A percentile compares a stretch with the other conserved stretches of the same genome.
These are phyloP conservation scores for Taiozyma sp. DNA, from an alignment of 1,139 yeast genomes.

Conservation along the genomic window DNA sequence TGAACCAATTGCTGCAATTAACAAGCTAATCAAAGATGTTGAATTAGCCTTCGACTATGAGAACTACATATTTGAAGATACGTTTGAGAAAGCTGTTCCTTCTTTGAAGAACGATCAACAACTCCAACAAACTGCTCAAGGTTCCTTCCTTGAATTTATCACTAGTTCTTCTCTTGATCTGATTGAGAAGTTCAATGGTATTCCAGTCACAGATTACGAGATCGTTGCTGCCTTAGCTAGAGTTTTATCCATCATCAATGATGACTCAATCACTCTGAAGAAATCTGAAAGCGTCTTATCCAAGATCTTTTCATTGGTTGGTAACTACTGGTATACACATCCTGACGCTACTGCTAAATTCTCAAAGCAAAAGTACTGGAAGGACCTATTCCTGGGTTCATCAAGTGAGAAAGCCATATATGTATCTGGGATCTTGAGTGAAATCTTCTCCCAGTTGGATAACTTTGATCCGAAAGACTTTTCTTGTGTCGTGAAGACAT, in stretches of 20 bases:
- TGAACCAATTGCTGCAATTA: conserved; percentile 40
- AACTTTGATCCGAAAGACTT: conserved; percentile 14
- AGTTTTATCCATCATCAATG: conserved; percentile 28
- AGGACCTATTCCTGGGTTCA: conserved; percentile 6
- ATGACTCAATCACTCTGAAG: conserved; percentile 16
- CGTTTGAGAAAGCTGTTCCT: conserved; percentile 13
- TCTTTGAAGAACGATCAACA: neutral
- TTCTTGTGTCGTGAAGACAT: conserved; percentile 4
- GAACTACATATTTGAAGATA: conserved; percentile 9
- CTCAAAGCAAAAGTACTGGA: conserved; percentile 30
- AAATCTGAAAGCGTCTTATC: conserved; percentile 22
- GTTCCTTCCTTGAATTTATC: conserved; percentile 27
- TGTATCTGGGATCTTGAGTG: conserved; percentile 33
- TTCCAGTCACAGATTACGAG: conserved; percentile 44
- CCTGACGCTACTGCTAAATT: conserved; percentile 15
- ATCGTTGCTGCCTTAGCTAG: conserved; percentile 40
- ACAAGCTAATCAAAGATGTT: conserved; percentile 26
- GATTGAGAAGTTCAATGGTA: conserved; percentile 24
- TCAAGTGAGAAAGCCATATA: conserved; percentile 24
- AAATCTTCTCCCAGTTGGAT: conserved; percentile 34
- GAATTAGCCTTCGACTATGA: conserved; percentile 20
- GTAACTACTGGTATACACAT: conserved; percentile 36
- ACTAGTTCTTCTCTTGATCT: conserved; percentile 21
- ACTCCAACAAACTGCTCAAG: neutral
- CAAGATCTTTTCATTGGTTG: conserved; percentile 33